Conservation (phyloP, 805 yeast genomes). For the Yarrowia sp. region DNA sequence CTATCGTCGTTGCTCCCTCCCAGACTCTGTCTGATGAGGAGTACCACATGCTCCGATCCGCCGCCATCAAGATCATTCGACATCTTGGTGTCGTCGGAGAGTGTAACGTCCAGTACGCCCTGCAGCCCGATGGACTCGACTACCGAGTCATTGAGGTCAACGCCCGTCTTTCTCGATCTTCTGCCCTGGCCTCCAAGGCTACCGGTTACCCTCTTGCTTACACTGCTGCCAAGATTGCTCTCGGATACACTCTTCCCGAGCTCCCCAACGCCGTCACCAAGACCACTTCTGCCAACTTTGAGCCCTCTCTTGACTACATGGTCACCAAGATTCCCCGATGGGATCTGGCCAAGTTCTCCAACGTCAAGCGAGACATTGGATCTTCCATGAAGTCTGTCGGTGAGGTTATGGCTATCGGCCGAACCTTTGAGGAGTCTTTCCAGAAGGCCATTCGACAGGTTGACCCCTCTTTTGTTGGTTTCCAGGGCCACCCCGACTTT, state of each 20-base stretch:
- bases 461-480: slow-evolving; percentile 85
- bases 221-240: slow-evolving; percentile 96
- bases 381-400: slow-evolving; percentile 98
- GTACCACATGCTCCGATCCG: slow-evolving; percentile 95
- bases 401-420: slow-evolving; percentile 98
- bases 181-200: slow-evolving; percentile 97
- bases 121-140: slow-evolving; percentile 93
- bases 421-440: slow-evolving; percentile 95
- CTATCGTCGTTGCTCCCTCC: slow-evolving; percentile 98
- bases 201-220: slow-evolving; percentile 98
- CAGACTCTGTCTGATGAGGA: slow-evolving; percentile 97
- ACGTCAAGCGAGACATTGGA: slow-evolving; percentile 89
- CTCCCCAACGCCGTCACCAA: slow-evolving; percentile 95
- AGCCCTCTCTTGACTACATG: slow-evolving; percentile 94
- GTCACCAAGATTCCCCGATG: slow-evolving; percentile 98
- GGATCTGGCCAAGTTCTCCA: slow-evolving; percentile 95
- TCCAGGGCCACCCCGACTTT: slow-evolving; percentile 71
- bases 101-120: slow-evolving; percentile 96
- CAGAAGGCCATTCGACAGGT: slow-evolving; percentile 97
- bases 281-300: slow-evolving; percentile 93
- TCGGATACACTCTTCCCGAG: slow-evolving; percentile 92
- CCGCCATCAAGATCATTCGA: slow-evolving; percentile 96
- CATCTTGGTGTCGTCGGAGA: slow-evolving; percentile 99
- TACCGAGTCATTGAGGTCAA: slow-evolving; percentile 96
- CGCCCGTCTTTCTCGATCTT: slow-evolving; percentile 94